phyloP scores from a whole-genome alignment of 192 early-diverging fungal species.

The Coemansia sp. region DNA sequence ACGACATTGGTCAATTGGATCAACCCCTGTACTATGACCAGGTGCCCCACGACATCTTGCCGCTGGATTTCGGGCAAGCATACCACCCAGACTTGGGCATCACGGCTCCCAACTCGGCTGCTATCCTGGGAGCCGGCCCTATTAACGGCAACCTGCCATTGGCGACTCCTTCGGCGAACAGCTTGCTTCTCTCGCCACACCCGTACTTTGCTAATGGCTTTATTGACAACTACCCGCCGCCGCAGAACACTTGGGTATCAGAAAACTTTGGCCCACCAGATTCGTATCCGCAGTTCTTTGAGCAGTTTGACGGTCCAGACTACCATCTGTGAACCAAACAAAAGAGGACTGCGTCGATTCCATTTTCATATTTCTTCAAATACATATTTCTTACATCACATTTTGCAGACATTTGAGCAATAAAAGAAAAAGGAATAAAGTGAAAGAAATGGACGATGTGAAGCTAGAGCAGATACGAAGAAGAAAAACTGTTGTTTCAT shows the following conservation, averaged over 20 bases:
- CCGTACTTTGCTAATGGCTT: neutral
- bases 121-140: neutral
- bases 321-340: conserved; percentile 18
- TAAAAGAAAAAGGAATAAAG: conserved; percentile 1
- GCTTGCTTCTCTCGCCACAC: neutral
- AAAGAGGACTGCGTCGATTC: too few relatives aligned
- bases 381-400: neutral
- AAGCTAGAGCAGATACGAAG: too few relatives aligned
- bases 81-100: neutral
- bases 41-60: neutral
- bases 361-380: neutral
- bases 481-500: neutral
- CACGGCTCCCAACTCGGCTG: neutral
- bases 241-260: conserved; percentile 1
- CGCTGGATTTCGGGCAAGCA: neutral
- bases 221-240: neutral
- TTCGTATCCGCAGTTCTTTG: conserved; percentile 15
- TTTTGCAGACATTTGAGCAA: neutral
- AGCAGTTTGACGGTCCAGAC: conserved; percentile 11
- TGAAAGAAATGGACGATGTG: neutral
- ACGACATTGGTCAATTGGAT: neutral
- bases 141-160: neutral
- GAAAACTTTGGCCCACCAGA: conserved; percentile 9
- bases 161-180: neutral
- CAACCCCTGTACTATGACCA: neutral